phyloP scores from a whole-genome alignment of 352 stramenopile genomes.

The Globisporangium barbulae region DNA sequence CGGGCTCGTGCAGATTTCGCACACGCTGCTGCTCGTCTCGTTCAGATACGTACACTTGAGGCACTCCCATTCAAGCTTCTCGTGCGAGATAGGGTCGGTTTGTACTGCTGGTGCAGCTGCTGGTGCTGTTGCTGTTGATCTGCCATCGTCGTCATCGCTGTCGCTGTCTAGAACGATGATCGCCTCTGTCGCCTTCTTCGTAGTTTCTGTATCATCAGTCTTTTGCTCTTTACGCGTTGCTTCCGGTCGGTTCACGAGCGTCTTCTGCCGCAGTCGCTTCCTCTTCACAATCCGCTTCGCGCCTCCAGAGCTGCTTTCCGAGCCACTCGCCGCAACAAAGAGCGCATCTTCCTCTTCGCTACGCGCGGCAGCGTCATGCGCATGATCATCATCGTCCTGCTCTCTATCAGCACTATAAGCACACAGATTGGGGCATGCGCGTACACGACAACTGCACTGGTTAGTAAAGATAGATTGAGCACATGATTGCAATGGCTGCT shows the following conservation, averaged over 20 bases:
- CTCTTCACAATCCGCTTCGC: background rate
- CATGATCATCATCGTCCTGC: background rate
- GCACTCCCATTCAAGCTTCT: conserved; percentile 33
- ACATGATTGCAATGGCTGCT: background rate
- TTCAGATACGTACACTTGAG: conserved; percentile 51
- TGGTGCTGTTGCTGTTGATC: conserved; percentile 8
- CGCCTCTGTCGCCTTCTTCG: background rate
- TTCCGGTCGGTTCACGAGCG: background rate
- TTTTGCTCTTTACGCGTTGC: background rate
- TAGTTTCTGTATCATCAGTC: background rate
- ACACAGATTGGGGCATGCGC: background rate
- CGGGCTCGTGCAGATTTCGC: conserved; percentile 39
- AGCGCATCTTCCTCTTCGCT: background rate
- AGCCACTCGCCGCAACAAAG: conserved; percentile 12
- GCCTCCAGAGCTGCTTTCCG: background rate
- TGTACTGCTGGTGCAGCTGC: background rate
- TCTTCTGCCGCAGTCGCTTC: conserved; percentile 10
- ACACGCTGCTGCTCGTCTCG: conserved; percentile 20
- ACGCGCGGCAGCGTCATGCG: background rate
- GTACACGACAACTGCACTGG: background rate
- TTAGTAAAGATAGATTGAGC: background rate
- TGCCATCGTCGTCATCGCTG: conserved; percentile 28
- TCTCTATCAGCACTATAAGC: background rate
- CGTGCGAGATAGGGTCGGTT: background rate
- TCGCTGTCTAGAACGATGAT: conserved; percentile 13